A percentile compares a stretch with the other conserved stretches of the same genome.
Conservation (phyloP, 225 moss, liverwort and hornwort species). For the Physcomitrium patens region DNA sequence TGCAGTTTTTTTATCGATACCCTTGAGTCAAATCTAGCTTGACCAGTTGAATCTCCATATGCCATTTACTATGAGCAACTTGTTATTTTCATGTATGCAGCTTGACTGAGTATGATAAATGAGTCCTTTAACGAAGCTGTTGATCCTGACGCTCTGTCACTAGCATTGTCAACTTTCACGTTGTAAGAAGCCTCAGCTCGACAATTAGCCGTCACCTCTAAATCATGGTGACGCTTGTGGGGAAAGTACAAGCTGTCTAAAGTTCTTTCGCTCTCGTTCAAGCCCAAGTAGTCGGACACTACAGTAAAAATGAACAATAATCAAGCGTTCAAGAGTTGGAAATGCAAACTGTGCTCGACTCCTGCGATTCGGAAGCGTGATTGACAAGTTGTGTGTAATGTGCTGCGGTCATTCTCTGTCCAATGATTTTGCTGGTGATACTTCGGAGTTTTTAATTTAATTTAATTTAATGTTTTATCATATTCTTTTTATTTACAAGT, state of each 20-base stretch:
- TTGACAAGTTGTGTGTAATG: not conserved
- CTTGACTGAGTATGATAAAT: not conserved
- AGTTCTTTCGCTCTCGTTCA: not conserved
- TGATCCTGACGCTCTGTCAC: no score
- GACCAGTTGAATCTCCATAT: not conserved
- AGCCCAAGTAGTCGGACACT: not conserved
- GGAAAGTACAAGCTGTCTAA: not conserved
- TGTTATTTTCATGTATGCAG: not conserved
- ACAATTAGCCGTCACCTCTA: not conserved
- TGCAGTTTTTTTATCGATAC: not conserved
- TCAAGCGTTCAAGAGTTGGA: slow-evolving; percentile 18
- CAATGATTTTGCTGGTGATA: not conserved
- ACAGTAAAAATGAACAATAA: not conserved
- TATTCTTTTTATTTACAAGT: no score
- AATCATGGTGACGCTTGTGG: not conserved
- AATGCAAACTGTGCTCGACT: not conserved
- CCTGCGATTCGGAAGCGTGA: not conserved
- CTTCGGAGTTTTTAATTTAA: not conserved
- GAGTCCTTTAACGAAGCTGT: no score
- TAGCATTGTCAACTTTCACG: no score
- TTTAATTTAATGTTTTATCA: no score
- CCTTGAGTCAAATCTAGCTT: not conserved
- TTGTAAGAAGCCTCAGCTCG: no score
- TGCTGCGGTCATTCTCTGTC: not conserved
- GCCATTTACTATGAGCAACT: not conserved